Conservation (phyloP, 345 rosid genomes). For the Syzygium aromaticum region DNA sequence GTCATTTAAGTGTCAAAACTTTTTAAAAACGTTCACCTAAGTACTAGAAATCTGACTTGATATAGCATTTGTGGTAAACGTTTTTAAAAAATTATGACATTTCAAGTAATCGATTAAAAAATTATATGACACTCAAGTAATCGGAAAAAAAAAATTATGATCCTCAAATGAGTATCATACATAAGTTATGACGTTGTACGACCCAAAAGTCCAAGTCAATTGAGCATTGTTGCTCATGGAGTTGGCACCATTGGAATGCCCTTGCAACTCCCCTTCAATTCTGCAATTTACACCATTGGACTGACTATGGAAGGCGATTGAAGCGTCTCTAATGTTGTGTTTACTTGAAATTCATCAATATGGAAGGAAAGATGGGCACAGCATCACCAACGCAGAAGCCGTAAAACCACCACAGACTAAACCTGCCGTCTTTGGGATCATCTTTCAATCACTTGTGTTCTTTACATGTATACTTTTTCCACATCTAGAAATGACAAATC, state of each 20-base stretch:
- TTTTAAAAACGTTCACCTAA: too few relatives aligned
- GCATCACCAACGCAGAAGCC: not conserved
- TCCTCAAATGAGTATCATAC: fast-evolving
- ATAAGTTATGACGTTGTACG: fast-evolving
- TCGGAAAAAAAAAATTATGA: not conserved
- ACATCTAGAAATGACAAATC: not conserved
- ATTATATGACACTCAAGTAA: too few relatives aligned
- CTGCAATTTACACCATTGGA: not conserved
- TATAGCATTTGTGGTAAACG: too few relatives aligned
- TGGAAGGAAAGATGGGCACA: not conserved
- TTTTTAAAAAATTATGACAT: too few relatives aligned
- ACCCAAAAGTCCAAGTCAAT: not conserved
- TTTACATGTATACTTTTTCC: not conserved
- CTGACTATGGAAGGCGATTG: not conserved
- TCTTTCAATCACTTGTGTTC: not conserved
- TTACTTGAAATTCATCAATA: not conserved
- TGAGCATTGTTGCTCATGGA: not conserved
- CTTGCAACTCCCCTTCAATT: not conserved
- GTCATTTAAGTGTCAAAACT: not conserved
- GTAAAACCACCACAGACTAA: not conserved
- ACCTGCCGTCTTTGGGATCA: not conserved
- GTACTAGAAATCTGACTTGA: too few relatives aligned
- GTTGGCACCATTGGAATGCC: not conserved
- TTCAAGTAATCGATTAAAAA: too few relatives aligned
- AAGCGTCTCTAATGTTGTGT: not conserved